Conservation (phyloP, 1,284 basidiomycete genomes). For the Tilletia caries region DNA sequence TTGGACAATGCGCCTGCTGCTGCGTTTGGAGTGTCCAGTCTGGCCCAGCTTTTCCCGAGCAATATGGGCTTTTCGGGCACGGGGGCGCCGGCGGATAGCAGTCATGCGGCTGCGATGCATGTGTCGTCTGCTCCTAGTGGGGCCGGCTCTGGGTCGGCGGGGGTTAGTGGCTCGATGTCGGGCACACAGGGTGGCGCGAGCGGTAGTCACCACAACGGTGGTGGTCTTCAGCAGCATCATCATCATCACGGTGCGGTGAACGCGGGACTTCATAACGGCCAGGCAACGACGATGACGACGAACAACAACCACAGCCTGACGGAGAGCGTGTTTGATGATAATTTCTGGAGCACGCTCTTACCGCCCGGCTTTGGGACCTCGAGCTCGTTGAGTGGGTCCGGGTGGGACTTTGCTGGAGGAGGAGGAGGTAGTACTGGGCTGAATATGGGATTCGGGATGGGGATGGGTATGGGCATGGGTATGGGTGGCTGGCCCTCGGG, state of each 20-base stretch:
- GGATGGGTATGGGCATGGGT: neutral
- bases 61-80: slow-evolving; percentile 5
- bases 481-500: neutral
- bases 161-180: too few species aligned
- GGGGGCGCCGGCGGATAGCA: slow-evolving; percentile 3
- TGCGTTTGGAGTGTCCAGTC: neutral
- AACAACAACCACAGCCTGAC: neutral
- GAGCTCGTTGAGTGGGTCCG: neutral
- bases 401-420: neutral
- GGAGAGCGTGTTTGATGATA: slow-evolving; percentile 25
- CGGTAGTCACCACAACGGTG: too few species aligned
- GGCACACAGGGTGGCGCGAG: too few species aligned
- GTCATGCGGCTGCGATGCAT: slow-evolving; percentile 7
- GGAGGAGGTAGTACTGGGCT: neutral
- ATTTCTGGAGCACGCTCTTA: slow-evolving; percentile 41
- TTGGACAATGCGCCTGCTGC: neutral
- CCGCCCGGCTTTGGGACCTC: slow-evolving; percentile 38
- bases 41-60: slow-evolving; percentile 10
- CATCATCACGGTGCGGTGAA: neutral
- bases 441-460: neutral
- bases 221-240: neutral
- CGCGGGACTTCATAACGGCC: too few species aligned
- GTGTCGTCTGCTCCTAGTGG: neutral
- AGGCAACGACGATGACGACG: too few species aligned
- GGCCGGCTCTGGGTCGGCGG: too few species aligned